Evolutionary conservation across 2,329 filamentous ascomycete genomes (phyloP).

Genomic region (Apiospora pterosperma): DNA sequence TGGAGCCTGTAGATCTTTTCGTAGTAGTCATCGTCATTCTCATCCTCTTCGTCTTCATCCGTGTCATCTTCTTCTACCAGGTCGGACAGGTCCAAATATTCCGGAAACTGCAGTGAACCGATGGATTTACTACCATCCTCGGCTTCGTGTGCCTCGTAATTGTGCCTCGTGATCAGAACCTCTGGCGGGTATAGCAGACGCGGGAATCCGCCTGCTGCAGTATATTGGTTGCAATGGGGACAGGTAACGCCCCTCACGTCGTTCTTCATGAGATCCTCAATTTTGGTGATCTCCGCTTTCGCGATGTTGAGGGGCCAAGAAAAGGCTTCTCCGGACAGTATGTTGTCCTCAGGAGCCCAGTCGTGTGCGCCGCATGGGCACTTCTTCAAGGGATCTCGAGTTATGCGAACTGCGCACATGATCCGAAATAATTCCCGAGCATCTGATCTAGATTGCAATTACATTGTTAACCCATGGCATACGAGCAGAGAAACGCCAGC

Average conservation of each 20-base stretch:
- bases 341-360: not conserved
- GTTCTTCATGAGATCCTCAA: not conserved
- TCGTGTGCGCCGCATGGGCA: not conserved
- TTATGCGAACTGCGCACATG: not conserved
- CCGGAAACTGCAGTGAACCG: not conserved
- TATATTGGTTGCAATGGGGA: not conserved
- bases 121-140: not conserved
- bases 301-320: not conserved
- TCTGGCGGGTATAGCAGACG: not conserved
- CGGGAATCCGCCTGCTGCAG: not conserved
- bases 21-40: not conserved
- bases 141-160: not conserved
- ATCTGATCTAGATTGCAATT: too few relatives aligned
- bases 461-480: not conserved
- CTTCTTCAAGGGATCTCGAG: not conserved
- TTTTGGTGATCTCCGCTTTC: too few relatives aligned
- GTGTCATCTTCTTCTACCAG: not conserved
- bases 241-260: accelerated
- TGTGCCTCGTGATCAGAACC: not conserved
- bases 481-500: not conserved
- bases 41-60: not conserved
- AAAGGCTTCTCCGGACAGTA: not conserved
- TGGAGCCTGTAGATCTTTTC: not conserved
- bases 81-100: not conserved
- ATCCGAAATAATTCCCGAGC: too few relatives aligned